A percentile compares a stretch with the other conserved stretches of the same genome.
These are phyloP conservation scores for Sungouiella blattae DNA, from an alignment of 805 yeast species.

Conservation along the genomic window DNA sequence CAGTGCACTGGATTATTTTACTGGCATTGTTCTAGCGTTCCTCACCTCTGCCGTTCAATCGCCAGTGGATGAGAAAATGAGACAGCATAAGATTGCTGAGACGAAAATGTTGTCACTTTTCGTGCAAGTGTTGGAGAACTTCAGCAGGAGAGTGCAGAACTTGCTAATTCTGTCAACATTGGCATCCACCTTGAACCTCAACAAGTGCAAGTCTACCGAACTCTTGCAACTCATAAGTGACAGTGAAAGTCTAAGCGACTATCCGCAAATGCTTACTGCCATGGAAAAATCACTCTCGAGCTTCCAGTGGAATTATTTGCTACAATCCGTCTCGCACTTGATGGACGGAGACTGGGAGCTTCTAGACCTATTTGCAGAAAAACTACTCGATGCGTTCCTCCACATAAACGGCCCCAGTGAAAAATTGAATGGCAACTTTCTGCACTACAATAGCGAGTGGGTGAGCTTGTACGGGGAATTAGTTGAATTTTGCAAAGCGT, in stretches of 20 bases:
- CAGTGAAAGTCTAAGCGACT: neutral
- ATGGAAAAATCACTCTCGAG: no score
- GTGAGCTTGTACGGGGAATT: slow-evolving; percentile 4
- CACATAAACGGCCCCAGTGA: neutral
- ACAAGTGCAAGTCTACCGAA: neutral
- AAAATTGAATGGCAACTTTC: neutral
- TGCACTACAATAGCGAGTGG: neutral
- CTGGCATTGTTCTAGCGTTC: neutral
- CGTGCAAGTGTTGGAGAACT: neutral
- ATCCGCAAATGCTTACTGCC: neutral
- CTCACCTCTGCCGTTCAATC: neutral
- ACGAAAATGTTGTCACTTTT: neutral
- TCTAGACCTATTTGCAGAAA: neutral
- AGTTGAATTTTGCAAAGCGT: slow-evolving; percentile 2
- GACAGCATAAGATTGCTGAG: neutral
- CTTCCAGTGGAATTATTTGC: neutral
- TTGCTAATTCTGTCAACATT: neutral
- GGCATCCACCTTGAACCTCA: neutral
- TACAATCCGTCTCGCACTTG: neutral
- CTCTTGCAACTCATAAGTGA: neutral
- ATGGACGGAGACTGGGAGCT: neutral
- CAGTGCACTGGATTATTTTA: neutral
- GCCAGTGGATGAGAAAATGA: neutral
- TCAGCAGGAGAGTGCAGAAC: neutral
- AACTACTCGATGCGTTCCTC: slow-evolving; percentile 1